Base-by-base conservation (phyloP, 148 eudicot genomes). In the Silene uniflora region DNA sequence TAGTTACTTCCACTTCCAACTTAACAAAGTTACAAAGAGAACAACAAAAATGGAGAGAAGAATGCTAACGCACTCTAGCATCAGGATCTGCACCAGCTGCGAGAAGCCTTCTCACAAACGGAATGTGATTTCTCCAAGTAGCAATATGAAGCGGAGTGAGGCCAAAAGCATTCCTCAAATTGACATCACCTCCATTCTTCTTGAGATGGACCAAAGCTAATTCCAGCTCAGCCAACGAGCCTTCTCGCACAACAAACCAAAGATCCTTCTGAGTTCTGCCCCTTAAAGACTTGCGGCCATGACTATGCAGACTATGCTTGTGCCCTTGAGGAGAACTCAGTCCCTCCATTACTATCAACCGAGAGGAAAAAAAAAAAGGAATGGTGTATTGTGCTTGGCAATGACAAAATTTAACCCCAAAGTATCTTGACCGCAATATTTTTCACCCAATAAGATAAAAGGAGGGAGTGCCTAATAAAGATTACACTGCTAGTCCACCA, bases 61-160 rank as follows among this genome's bases (percentile, higher is more conserved):
- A 62, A 54, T 68, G 55, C 8, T 25, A 85, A 83, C 93, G 19
- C 77, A 96, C 99, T 94, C 98, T 88, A 25, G 93, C 94, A 86
- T 96, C 89, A 81, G 99, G 97, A 77, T 96, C 97, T 68, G 98
- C 99, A 78, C 97, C 99, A 81, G 99, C 99, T 42, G 84, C 90
- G 75, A 92, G 92, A 71, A 96, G 91, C 85, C 99, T 87, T 78
- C 81, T 92, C 23, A 96, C 92, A 78, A 92, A 81, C 58, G 99
- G 97, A 69, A 89, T 79, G 81, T 96, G 97, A 83, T 96, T 96
- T 79, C 99, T 96, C 99, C 99, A 96, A 56, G 93, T 87, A 70
- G 99, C 99, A 82, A 96, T 86, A 78, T 96, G 98, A 69, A 96
- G 90, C 75, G 91, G 91, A 46, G 99, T 91, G 49, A 92, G 88